These are phyloP conservation scores for Aureobasidium sp. DNA, from an alignment of 2,329 filamentous ascomycete genomes.

Conservation along the genomic window DNA sequence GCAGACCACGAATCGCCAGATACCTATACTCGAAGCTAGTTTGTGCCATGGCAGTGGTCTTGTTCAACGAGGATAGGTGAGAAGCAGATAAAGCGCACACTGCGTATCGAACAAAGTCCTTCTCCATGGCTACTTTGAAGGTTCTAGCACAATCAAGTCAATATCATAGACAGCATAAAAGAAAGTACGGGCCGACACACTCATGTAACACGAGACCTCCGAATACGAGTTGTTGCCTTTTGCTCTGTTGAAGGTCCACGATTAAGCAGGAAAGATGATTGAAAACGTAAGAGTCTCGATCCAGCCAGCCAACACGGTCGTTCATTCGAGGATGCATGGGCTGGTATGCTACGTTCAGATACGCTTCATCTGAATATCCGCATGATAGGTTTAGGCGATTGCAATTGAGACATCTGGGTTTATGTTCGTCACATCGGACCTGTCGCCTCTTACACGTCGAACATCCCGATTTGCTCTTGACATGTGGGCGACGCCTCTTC, in stretches of 20 bases:
- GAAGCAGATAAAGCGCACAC: constrained; percentile 1
- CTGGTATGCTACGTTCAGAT: background rate
- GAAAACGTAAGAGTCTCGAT: background rate
- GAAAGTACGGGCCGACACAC: background rate
- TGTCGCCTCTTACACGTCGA: background rate
- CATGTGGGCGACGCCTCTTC: background rate
- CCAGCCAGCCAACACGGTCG: background rate
- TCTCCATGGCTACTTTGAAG: background rate
- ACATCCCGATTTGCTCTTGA: background rate
- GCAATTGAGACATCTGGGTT: background rate
- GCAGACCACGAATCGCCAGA: background rate
- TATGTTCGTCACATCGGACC: background rate
- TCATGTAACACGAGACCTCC: background rate
- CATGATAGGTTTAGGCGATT: background rate
- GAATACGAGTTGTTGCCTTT: background rate
- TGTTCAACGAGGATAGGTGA: background rate
- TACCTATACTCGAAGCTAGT: background rate
- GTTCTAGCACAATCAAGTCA: background rate
- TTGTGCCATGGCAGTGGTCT: background rate
- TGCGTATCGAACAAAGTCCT: background rate
- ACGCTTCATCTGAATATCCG: background rate
- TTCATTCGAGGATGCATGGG: background rate
- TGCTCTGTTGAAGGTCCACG: background rate
- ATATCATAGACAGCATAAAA: background rate
- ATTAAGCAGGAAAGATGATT: background rate